phyloP scores from a whole-genome alignment of 495 filamentous ascomycete genomes.

The Aspergillus avenaceus region DNA sequence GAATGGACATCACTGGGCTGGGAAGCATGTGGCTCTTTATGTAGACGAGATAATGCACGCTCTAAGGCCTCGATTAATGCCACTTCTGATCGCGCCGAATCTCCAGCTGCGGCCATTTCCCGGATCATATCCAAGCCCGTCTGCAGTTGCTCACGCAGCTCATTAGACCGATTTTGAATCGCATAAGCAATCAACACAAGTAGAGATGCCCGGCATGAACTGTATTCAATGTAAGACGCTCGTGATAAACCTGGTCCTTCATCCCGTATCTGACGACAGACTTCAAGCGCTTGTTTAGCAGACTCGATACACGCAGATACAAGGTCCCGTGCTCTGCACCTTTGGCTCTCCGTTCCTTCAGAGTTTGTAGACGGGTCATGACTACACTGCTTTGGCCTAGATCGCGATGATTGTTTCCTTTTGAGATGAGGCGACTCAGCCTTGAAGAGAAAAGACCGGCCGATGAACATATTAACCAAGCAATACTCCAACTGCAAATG shows the following conservation, averaged over 20 bases:
- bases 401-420: no score
- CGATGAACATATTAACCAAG: slow-evolving; percentile 28
- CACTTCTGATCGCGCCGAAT: slow-evolving; percentile 31
- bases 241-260: slow-evolving; percentile 25
- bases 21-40: slow-evolving; percentile 3
- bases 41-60: slow-evolving; percentile 20
- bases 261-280: slow-evolving; percentile 25
- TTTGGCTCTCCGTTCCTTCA: no score
- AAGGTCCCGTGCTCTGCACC: slow-evolving; percentile 12
- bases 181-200: slow-evolving; percentile 31
- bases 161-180: slow-evolving; percentile 20
- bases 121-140: slow-evolving; percentile 30
- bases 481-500: slow-evolving; percentile 32
- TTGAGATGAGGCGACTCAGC: slow-evolving; percentile 3
- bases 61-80: slow-evolving; percentile 32
- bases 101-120: slow-evolving; percentile 29
- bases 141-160: slow-evolving; percentile 15
- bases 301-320: slow-evolving; percentile 25
- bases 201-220: slow-evolving; percentile 31
- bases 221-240: slow-evolving; percentile 36
- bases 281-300: slow-evolving; percentile 19
- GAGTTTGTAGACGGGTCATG: no score
- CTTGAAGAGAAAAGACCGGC: slow-evolving; percentile 29
- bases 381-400: no score
- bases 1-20: background rate